phyloP scores from a whole-genome alignment of 768 basidiomycete species.

The Hortiboletus flavorubellus region DNA sequence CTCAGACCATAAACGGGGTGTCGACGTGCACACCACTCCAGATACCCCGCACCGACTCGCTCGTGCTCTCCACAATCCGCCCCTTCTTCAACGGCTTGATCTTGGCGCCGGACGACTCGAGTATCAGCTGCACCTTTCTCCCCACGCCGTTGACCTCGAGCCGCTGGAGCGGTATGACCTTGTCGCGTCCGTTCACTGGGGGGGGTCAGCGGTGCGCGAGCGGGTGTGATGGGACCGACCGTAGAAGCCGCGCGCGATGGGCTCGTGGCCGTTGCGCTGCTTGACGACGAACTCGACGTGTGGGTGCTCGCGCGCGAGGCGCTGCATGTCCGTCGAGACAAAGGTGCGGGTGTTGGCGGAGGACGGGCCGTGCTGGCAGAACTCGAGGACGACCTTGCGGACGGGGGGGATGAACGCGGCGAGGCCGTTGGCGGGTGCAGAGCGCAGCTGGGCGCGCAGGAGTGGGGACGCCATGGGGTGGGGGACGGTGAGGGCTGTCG shows the following conservation, averaged over 20 bases:
- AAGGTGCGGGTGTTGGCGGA: constrained; percentile 70
- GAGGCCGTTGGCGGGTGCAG: constrained; percentile 73
- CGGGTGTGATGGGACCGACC: constrained; percentile 38
- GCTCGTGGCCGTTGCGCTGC: constrained; percentile 71
- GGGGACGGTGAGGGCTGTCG: constrained; percentile 11
- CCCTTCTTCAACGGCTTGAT: constrained; percentile 71
- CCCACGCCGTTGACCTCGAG: constrained; percentile 72
- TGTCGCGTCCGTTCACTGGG: constrained; percentile 82
- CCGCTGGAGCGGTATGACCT: constrained; percentile 77
- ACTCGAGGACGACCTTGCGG: constrained; percentile 88
- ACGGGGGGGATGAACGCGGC: constrained; percentile 68
- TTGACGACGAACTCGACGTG: constrained; percentile 84
- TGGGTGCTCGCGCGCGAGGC: constrained; percentile 68
- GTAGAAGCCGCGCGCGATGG: constrained; percentile 82
- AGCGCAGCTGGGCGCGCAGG: constrained; percentile 46
- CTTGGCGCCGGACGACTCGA: constrained; percentile 85
- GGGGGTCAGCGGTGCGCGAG: constrained; percentile 11
- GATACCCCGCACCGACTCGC: constrained; percentile 80
- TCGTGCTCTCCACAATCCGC: constrained; percentile 69
- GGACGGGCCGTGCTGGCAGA: constrained; percentile 78
- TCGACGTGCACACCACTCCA: constrained; percentile 88
- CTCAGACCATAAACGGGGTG: constrained; percentile 55
- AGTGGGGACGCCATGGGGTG: constrained; percentile 39
- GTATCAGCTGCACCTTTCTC: constrained; percentile 75
- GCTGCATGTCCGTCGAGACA: constrained; percentile 58